Percentiles rank a stretch among this genome's conserved stretches.
Evolutionary conservation across 495 filamentous ascomycete species (phyloP).

Genomic region (Hypoxylon crocopeplum): DNA sequence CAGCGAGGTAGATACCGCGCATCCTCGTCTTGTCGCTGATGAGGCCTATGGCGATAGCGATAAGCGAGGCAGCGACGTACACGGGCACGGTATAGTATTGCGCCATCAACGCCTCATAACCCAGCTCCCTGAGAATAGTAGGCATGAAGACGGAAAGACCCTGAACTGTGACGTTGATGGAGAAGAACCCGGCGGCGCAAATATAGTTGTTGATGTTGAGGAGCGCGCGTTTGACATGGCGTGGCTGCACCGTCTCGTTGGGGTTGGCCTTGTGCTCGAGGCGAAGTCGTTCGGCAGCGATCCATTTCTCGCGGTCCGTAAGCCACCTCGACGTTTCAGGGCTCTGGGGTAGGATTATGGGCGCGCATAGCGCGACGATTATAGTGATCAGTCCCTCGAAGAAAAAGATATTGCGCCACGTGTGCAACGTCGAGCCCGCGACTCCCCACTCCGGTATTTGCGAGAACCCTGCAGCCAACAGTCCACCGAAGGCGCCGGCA

Average conservation of each 20-base stretch:
- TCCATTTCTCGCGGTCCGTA: slow-evolving; percentile 55
- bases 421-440: slow-evolving; percentile 52
- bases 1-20: slow-evolving; percentile 65
- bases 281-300: slow-evolving; percentile 49
- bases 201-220: slow-evolving; percentile 55
- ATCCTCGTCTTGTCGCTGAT: slow-evolving; percentile 63
- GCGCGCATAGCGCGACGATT: slow-evolving; percentile 55
- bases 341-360: slow-evolving; percentile 62
- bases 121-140: slow-evolving; percentile 55
- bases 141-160: slow-evolving; percentile 60
- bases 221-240: slow-evolving; percentile 48
- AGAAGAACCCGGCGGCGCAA: slow-evolving; percentile 55
- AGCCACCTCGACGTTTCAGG: slow-evolving; percentile 59
- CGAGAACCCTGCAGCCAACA: slow-evolving; percentile 60
- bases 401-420: slow-evolving; percentile 73
- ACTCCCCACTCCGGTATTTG: slow-evolving; percentile 57
- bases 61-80: slow-evolving; percentile 58
- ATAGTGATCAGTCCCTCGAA: slow-evolving; percentile 67
- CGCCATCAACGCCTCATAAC: slow-evolving; percentile 51
- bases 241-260: slow-evolving; percentile 46
- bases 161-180: slow-evolving; percentile 61
- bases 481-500: slow-evolving; percentile 63
- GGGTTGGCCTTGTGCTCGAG: slow-evolving; percentile 47
- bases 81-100: slow-evolving; percentile 61
- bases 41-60: slow-evolving; percentile 65